Evolutionary conservation across 805 yeast species (phyloP).

Genomic region (Saccharomyces kudriavzevii): DNA sequence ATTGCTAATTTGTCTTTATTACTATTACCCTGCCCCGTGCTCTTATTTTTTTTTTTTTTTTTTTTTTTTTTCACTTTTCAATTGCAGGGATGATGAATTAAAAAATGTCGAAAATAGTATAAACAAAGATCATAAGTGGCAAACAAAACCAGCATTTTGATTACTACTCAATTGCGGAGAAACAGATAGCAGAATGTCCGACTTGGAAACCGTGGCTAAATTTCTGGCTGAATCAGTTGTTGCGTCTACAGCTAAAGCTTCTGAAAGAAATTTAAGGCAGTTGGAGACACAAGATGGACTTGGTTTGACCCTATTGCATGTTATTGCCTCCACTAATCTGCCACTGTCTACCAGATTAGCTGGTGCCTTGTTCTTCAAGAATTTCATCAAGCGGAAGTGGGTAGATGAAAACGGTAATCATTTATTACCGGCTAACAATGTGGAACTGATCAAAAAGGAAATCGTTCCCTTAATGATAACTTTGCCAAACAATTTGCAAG

Average conservation of each 20-base stretch:
- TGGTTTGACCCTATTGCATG: conserved; percentile 62
- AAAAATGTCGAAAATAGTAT: neutral
- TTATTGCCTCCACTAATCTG: conserved; percentile 57
- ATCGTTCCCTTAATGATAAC: conserved; percentile 81
- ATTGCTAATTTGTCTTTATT: neutral
- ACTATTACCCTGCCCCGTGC: neutral
- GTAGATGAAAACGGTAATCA: conserved; percentile 83
- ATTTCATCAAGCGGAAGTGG: conserved; percentile 79
- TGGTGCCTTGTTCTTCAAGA: conserved; percentile 84
- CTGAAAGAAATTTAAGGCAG: conserved; percentile 56
- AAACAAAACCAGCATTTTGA: neutral
- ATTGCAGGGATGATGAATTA: neutral
- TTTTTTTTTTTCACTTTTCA: neutral
- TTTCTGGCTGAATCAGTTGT: conserved; percentile 55
- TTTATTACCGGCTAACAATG: conserved; percentile 52
- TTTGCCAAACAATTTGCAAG: conserved; percentile 69
- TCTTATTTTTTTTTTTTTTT: no score
- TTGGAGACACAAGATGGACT: conserved; percentile 68
- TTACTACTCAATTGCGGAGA: neutral
- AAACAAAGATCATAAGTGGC: neutral
- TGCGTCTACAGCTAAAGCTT: conserved; percentile 55
- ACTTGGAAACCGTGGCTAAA: conserved; percentile 44
- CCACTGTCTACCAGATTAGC: conserved; percentile 64
- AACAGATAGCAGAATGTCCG: conserved; percentile 30
- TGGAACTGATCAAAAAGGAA: conserved; percentile 59